Percentiles rank a stretch among this genome's conserved stretches.
These are phyloP conservation scores for Paramyrothecium sp. DNA, from an alignment of 2,329 filamentous ascomycete species.

Conservation along the genomic window DNA sequence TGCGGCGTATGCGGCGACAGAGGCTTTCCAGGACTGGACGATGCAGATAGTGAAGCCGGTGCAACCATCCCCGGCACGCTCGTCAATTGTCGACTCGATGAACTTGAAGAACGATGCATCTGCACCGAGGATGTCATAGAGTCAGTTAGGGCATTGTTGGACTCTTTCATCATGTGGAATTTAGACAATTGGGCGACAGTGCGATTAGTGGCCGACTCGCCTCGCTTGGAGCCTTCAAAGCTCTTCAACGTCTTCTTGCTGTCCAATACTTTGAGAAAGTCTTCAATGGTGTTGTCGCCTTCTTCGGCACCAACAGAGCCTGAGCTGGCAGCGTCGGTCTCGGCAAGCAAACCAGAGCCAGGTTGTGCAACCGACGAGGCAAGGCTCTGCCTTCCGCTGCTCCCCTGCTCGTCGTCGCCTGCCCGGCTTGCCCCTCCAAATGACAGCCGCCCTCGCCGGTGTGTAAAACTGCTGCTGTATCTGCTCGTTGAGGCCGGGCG, in stretches of 20 bases:
- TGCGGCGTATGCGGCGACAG: slow-evolving; percentile 89
- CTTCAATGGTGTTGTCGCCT: slow-evolving; percentile 81
- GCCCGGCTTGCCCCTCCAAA: slow-evolving; percentile 69
- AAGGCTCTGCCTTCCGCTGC: slow-evolving; percentile 77
- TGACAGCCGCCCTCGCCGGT: slow-evolving; percentile 75
- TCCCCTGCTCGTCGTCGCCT: slow-evolving; percentile 69
- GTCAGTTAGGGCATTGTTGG: slow-evolving; percentile 84
- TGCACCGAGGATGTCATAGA: slow-evolving; percentile 90
- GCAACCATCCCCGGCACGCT: slow-evolving; percentile 66
- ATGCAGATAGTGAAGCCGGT: slow-evolving; percentile 76
- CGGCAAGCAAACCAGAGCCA: slow-evolving; percentile 76
- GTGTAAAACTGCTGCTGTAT: slow-evolving; percentile 93
- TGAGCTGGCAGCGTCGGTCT: slow-evolving; percentile 64
- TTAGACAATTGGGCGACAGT: slow-evolving; percentile 79
- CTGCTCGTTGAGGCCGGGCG: slow-evolving; percentile 74
- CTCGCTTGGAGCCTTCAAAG: slow-evolving; percentile 67
- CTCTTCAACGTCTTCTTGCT: slow-evolving; percentile 82
- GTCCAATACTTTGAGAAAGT: slow-evolving; percentile 87
- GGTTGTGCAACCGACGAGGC: slow-evolving; percentile 69
- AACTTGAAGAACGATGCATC: slow-evolving; percentile 77
- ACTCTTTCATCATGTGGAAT: slow-evolving; percentile 87
- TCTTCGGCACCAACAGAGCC: slow-evolving; percentile 68
- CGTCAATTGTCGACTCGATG: slow-evolving; percentile 60
- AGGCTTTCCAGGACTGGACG: slow-evolving; percentile 86
- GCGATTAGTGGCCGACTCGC: slow-evolving; percentile 69